A percentile compares a stretch with the other conserved stretches of the same genome.
Evolutionary conservation across 2,329 filamentous ascomycete species (phyloP).

Genomic region (Penicillium sp.): DNA sequence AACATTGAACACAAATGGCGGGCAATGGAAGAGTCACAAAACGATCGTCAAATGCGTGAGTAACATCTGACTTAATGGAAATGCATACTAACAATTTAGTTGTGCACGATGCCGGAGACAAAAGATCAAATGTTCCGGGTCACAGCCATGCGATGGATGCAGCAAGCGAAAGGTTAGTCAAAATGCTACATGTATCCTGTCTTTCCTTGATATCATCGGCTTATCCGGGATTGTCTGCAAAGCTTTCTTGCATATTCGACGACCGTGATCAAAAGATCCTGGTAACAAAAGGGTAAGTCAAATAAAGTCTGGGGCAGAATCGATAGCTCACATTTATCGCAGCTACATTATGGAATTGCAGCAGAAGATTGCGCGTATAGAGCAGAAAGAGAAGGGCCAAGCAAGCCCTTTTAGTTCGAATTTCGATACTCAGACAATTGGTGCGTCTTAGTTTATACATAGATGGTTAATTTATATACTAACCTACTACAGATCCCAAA

Average conservation of each 20-base stretch:
- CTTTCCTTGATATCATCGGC: too few species aligned
- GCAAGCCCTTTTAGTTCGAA: conserved; percentile 19
- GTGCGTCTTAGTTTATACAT: conserved; percentile 3
- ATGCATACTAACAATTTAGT: conserved; percentile 24
- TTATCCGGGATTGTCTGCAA: too few species aligned
- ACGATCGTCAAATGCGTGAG: conserved; percentile 34
- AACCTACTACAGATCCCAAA: conserved; percentile 13
- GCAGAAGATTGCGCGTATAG: conserved; percentile 24
- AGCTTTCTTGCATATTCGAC: conserved; percentile 43
- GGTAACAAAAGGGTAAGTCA: conserved; percentile 45
- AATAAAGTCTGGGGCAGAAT: not conserved
- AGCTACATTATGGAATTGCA: conserved; percentile 40
- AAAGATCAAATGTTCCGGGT: conserved; percentile 47
- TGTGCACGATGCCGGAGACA: conserved; percentile 46
- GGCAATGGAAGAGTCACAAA: conserved; percentile 27
- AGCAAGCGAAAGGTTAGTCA: conserved; percentile 32
- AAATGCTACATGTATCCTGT: too few species aligned
- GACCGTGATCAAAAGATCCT: conserved; percentile 50
- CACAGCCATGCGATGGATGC: conserved; percentile 45
- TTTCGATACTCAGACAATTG: conserved; percentile 9
- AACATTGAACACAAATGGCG: conserved; percentile 11
- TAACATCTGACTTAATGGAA: not conserved
- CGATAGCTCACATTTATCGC: conserved; percentile 1
- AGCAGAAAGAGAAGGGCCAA: conserved; percentile 15
- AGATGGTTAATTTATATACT: not conserved